phyloP scores from a whole-genome alignment of 305 asterid genomes.

The Fraxinus paxiana region DNA sequence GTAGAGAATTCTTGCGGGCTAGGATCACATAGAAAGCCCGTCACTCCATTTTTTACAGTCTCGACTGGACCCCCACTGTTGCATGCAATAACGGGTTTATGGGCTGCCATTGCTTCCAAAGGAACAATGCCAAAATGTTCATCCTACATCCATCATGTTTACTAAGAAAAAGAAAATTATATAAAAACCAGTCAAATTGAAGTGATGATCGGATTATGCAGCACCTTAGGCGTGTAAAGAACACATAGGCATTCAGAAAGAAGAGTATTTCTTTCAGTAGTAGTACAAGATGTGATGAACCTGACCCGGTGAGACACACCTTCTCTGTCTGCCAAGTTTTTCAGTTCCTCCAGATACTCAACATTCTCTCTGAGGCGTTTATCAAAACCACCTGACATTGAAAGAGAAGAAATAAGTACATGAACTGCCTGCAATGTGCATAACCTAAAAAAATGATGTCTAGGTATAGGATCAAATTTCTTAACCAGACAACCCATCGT shows the following conservation, averaged over 20 bases:
- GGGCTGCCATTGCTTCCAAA: conserved; percentile 91
- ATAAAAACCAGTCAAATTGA: background rate
- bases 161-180: background rate
- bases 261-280: conserved; percentile 69
- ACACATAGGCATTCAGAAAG: conserved; percentile 77
- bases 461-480: background rate
- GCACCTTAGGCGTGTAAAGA: conserved; percentile 82
- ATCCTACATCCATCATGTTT: conserved; percentile 37
- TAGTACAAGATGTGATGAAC: conserved; percentile 82
- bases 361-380: conserved; percentile 79
- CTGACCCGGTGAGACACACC: conserved; percentile 58
- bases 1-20: conserved; percentile 54
- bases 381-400: conserved; percentile 73
- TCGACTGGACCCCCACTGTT: conserved; percentile 90
- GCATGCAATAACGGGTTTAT: conserved; percentile 85
- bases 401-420: background rate
- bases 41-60: conserved; percentile 58
- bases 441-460: background rate
- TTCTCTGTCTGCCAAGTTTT: conserved; percentile 59
- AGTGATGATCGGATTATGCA: background rate
- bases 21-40: conserved; percentile 85
- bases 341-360: conserved; percentile 73
- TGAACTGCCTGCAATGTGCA: background rate
- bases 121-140: conserved; percentile 99
- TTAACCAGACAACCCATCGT: background rate